These are phyloP conservation scores for Calycina herbarum DNA, from an alignment of 2,329 filamentous ascomycete genomes.

Conservation along the genomic window DNA sequence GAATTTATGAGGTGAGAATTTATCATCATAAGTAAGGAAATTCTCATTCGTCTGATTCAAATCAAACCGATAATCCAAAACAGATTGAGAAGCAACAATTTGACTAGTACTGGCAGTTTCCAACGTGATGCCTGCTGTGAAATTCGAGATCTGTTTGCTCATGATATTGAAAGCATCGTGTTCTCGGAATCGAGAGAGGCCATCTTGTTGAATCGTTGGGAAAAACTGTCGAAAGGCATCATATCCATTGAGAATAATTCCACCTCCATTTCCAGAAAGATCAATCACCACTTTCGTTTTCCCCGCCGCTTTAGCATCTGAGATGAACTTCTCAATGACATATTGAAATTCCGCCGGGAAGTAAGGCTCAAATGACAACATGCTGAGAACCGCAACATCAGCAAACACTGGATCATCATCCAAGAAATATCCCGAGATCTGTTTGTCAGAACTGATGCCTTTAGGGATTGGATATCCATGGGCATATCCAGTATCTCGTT, in stretches of 20 bases:
- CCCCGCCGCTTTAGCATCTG: conserved; percentile 43
- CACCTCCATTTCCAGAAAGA: conserved; percentile 59
- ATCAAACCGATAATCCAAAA: conserved; percentile 28
- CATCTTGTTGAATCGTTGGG: conserved; percentile 33
- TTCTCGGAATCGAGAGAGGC: conserved; percentile 26
- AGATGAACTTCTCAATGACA: conserved; percentile 43
- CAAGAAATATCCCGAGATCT: conserved; percentile 33
- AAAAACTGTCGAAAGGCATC: conserved; percentile 48
- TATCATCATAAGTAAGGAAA: conserved; percentile 27
- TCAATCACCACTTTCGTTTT: conserved; percentile 65
- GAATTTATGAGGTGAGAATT: conserved; percentile 25
- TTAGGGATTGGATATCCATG: conserved; percentile 31
- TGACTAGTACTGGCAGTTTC: conserved; percentile 21
- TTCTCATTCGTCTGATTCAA: conserved; percentile 26
- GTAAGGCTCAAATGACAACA: conserved; percentile 28
- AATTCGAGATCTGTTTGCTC: conserved; percentile 23
- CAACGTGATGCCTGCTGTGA: conserved; percentile 21
- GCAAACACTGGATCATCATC: conserved; percentile 22
- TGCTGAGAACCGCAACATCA: conserved; percentile 32
- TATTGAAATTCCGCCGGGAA: conserved; percentile 29
- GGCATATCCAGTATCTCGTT: conserved; percentile 1
- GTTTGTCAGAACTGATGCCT: conserved; percentile 26
- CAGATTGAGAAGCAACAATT: conserved; percentile 21
- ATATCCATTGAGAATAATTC: conserved; percentile 48
- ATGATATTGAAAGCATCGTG: conserved; percentile 28